Base-by-base conservation (phyloP, 1,284 basidiomycete genomes). In the Trichosporon sp. region DNA sequence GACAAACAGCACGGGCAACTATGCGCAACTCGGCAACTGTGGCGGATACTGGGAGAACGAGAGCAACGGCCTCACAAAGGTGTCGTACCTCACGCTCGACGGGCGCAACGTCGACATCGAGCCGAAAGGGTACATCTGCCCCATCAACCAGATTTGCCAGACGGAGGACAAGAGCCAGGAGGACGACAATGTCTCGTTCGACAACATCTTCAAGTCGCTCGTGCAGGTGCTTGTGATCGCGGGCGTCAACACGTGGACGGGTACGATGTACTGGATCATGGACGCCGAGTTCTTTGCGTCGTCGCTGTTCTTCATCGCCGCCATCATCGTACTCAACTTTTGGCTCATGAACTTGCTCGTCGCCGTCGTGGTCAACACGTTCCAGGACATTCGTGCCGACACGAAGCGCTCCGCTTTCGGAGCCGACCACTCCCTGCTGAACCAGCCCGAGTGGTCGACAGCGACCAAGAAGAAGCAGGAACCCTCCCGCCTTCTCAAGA, bases 261-360 rank as follows among this genome's bases (percentile, higher is more conserved):
- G 88, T 67, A 85, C 92, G 71, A 98, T 98, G 96, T 98, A 98
- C 83, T 82, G 86, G 59, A 91, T 94, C 87, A 93, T 98, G 84
- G 93, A 96, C 77, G 88, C 96, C 1, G 96, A 99, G 80, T 96
- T 92, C 84, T 94, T 92, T 79, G 84, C 91, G 6, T 94, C 94
- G 0, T 91, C 89, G 76, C 85, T 95, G 74, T 98, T 94, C 85
- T 98, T 95, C 85, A 91, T 98, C 76, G 84, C 91, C 68, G 91
- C 90, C 71, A 86, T 95, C 72, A 85, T 96, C 74, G 88, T 96
- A 10, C 87, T 96, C 76, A 96, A 96, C 82, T 93, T 96, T 80
- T 96, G 94, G 93, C 86, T 98, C 70, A 91, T 96, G 86, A 96
- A 97, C 81, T 84, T 97, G 71, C 93, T 98, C 81, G 94, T 98